Percentiles rank a stretch among this genome's conserved stretches.
These are phyloP conservation scores for Populus tomentosa DNA, from an alignment of 441 rosid genomes.

Conservation along the genomic window DNA sequence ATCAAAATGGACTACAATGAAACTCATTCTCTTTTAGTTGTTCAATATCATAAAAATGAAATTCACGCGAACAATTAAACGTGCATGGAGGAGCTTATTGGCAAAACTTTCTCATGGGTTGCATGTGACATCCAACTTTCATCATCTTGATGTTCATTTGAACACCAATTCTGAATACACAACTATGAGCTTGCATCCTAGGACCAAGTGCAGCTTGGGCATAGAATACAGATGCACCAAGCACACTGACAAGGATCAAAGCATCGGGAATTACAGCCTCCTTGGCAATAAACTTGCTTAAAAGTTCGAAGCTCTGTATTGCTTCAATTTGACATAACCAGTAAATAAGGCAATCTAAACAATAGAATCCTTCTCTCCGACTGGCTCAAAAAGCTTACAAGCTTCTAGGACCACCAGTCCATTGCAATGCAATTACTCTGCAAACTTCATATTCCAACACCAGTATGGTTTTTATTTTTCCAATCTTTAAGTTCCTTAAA, in stretches of 20 bases:
- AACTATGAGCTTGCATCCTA: background rate
- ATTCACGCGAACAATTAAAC: too few species aligned
- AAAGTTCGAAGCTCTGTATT: constrained; percentile 40
- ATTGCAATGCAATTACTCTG: constrained; percentile 40
- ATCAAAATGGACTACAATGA: too few species aligned
- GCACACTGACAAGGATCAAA: constrained; percentile 33
- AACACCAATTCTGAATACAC: too few species aligned
- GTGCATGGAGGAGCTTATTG: too few species aligned
- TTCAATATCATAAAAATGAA: too few species aligned
- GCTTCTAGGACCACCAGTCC: constrained; percentile 38
- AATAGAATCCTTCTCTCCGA: constrained; percentile 39
- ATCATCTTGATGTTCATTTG: too few species aligned
- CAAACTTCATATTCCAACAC: constrained; percentile 56
- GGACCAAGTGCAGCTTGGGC: constrained; percentile 36
- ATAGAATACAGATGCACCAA: constrained; percentile 43
- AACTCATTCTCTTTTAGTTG: too few species aligned
- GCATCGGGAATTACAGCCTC: constrained; percentile 29
- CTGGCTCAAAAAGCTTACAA: constrained; percentile 33
- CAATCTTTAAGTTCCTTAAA: constrained; percentile 41
- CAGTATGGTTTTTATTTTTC: constrained; percentile 58
- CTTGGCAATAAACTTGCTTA: constrained; percentile 15
- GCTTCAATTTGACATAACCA: constrained; percentile 40
- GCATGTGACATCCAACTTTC: too few species aligned
- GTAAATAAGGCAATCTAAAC: constrained; percentile 45
- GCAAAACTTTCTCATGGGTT: too few species aligned